Evolutionary conservation across 2,329 filamentous ascomycete genomes (phyloP), one percentile per base, ranked within the genome.

Genomic region (Canariomyces notabilis): DNA sequence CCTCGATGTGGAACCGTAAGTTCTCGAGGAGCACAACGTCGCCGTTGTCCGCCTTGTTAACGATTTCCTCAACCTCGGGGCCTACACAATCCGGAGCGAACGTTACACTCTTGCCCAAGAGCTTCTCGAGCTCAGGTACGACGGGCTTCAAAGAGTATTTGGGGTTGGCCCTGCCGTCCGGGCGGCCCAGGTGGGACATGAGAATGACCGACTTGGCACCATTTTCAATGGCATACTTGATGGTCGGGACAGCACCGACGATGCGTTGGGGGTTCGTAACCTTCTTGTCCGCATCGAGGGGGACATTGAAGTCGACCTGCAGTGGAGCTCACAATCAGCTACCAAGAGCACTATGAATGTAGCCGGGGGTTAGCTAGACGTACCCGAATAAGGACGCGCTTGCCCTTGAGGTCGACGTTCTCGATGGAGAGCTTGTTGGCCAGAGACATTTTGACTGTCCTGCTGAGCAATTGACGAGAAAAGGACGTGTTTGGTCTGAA

Each of bases 291-390:
- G 76, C 80, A 67, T 98, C 89, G 64, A 98, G 89, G 56, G 93
- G 93, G 48, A 98, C 94, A 73, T 98, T 98, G 84, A 98, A 98
- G 81, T 98, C 93, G 69, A 98, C 91, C 90, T 95, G 45, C 20
- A 29, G 63, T 42, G 44, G 26, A 9, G 34, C 15, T 40, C 38
- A 19, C 9, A 43, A 47, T 63, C 56, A 60, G 62, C 31, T 36
- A n/a, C 16, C n/a, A 22, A 32, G 11, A 32, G 26, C 9, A 16
- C 31, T 31, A 37, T 45, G 26, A 8, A 29, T 8, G 14, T 11
- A 9, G 21, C 22, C 16, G 31, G 35, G 19, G 26, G 12, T 16
- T 9, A 16, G 32, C 36, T 31, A 6, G 15, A 57, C 87, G 70
- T 79, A 95, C 93, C 65, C 93, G 87, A 69, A 98, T 96, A 63